Conservation (phyloP, 192 early-diverging fungal species). For the Allomyces macrogynus region DNA sequence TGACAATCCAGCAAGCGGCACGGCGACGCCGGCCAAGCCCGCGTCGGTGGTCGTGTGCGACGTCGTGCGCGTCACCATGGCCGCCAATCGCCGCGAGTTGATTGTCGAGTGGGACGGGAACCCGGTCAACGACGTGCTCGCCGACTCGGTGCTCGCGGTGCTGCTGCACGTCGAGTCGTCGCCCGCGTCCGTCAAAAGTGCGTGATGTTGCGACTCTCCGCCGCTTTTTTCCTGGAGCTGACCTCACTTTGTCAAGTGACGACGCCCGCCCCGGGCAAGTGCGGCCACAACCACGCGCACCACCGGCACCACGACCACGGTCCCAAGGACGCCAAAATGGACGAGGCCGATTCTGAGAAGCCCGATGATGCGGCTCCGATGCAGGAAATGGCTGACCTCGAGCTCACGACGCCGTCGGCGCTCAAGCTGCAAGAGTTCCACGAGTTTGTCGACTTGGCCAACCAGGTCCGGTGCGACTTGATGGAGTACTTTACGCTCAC, state of each 20-base stretch:
- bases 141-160: conserved; percentile 76
- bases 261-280: background rate
- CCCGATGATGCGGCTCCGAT: background rate
- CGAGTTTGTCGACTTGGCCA: no score
- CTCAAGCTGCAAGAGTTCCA: no score
- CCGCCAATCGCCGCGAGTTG: conserved; percentile 26
- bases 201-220: background rate
- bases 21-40: background rate
- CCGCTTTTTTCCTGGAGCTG: background rate
- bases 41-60: conserved; percentile 37
- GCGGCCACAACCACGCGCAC: background rate
- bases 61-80: conserved; percentile 48
- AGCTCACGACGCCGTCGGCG: background rate
- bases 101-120: conserved; percentile 84
- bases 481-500: background rate
- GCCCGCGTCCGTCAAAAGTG: conserved; percentile 72
- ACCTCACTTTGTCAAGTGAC: background rate
- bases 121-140: conserved; percentile 84
- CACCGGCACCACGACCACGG: background rate
- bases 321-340: background rate
- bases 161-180: conserved; percentile 64
- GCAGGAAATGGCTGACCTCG: background rate
- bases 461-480: no score
- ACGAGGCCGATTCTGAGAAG: background rate
- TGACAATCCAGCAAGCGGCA: background rate